Percentiles rank a stretch among this genome's conserved stretches.
Conservation (phyloP, 768 basidiomycete species). For the Artomyces pyxidatus region DNA sequence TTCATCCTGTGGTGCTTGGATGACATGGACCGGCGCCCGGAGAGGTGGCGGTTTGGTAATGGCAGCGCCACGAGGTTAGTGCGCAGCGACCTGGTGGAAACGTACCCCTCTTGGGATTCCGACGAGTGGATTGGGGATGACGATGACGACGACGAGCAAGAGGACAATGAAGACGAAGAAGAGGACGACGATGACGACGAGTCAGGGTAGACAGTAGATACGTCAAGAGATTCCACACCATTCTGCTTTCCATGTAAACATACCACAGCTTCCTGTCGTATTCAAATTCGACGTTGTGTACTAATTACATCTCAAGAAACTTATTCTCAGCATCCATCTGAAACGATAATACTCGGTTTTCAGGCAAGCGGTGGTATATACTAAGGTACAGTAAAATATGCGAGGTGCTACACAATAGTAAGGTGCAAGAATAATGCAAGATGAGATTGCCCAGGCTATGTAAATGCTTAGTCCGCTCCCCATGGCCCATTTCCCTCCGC, state of each 20-base stretch:
- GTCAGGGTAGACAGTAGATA: too few species aligned
- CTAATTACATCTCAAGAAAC: too few species aligned
- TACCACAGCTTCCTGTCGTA: too few species aligned
- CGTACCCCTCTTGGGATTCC: constrained; percentile 9
- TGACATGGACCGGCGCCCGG: constrained; percentile 35
- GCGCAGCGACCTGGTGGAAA: constrained; percentile 8
- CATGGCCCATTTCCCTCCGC: neutral
- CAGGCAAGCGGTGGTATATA: constrained; percentile 1
- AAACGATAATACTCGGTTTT: neutral
- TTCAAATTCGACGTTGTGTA: too few species aligned
- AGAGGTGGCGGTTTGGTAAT: constrained; percentile 32
- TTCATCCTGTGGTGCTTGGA: constrained; percentile 33
- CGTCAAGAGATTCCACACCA: too few species aligned
- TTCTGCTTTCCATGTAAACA: too few species aligned
- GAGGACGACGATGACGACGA: constrained; percentile 1
- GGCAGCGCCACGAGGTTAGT: constrained; percentile 16
- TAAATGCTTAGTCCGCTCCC: neutral
- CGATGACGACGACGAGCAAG: neutral
- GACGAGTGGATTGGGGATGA: constrained; percentile 12
- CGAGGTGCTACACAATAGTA: constrained; percentile 7
- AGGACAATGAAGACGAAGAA: constrained; percentile 1
- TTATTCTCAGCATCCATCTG: neutral
- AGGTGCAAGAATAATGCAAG: neutral
- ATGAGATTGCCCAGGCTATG: neutral
- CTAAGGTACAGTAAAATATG: constrained; percentile 5